Evolutionary conservation across 2,329 filamentous ascomycete species (phyloP), one percentile per base, ranked within the genome.

Genomic region (Allantophomopsis cytisporea): DNA sequence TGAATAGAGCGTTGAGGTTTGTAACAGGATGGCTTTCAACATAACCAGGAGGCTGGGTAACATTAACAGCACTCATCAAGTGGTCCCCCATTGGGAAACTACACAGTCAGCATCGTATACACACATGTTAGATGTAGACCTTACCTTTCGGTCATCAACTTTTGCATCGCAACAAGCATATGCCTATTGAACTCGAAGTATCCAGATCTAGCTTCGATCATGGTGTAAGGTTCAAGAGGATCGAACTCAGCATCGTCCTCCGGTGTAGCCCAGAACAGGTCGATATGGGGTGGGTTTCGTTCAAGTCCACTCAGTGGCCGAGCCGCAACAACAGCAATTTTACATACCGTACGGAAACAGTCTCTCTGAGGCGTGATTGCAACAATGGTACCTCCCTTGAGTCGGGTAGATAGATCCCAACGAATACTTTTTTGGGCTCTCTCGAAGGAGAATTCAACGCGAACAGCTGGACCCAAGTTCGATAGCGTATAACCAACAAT

Each of bases 181-280:
- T 94, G 76, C 0, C 83, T 70, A 31, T 74, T 68, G 0, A 83
- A 75, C 55, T 95, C 88, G 45, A 76, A 94, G 53, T 87, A 94
- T 1, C 82, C 79, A 0, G 59, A 58, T 3, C 78, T 71, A 1
- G 81, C 70, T 52, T 94, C 85, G 0, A 94, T 61, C 83, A 94
- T 94, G 10, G 88, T 58, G 40, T 52, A 57, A 35, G 47, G 76
- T 28, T 71, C 57, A 13, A 71, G 68, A 0, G 85, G 76, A 50
- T 94, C 81, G 37, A 93, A 64, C 15, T 73, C 64, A 0, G 77
- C 62, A 17, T 87, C 72, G 2, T 73, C 61, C 0, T 65, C 50
- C 7, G 69, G 58, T 28, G 23, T 10, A 0, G 73, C 71, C 62
- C 86, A 88, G 51, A 80, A 80, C 0, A 94, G 62, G 47, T 94